These are phyloP conservation scores for Acanthamoeba quina DNA, from an alignment of 208 protist genomes.

Conservation along the genomic window DNA sequence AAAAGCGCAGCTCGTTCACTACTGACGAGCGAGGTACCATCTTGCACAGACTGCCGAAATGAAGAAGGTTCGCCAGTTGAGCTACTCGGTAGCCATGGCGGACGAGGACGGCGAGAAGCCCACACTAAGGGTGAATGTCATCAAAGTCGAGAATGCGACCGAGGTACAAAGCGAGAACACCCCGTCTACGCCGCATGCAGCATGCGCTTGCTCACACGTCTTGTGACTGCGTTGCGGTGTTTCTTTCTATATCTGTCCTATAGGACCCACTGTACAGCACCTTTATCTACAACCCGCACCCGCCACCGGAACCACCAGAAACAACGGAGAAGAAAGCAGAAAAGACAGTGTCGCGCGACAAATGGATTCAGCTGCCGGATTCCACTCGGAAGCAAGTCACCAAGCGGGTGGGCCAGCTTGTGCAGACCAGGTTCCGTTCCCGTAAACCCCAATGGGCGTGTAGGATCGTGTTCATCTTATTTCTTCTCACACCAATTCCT, in stretches of 20 bases:
- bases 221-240: too few relatives aligned
- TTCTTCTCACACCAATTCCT: background rate
- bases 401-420: background rate
- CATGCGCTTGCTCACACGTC: too few relatives aligned
- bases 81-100: background rate
- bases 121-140: background rate
- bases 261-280: conserved; percentile 46
- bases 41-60: background rate
- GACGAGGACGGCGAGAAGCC: background rate
- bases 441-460: too few relatives aligned
- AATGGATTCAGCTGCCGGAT: conserved; percentile 16
- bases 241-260: too few relatives aligned
- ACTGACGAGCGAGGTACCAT: too few relatives aligned
- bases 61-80: background rate
- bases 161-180: background rate
- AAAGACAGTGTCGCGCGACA: background rate
- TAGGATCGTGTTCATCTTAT: background rate
- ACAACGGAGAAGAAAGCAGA: background rate
- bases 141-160: background rate
- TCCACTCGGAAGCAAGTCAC: background rate
- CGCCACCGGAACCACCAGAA: background rate
- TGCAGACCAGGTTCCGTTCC: too few relatives aligned
- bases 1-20: too few relatives aligned
- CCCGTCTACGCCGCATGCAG: too few relatives aligned
- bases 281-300: conserved; percentile 12